These are phyloP conservation scores for Lathyrus tuberosus DNA, from an alignment of 306 rosid genomes.

Conservation along the genomic window DNA sequence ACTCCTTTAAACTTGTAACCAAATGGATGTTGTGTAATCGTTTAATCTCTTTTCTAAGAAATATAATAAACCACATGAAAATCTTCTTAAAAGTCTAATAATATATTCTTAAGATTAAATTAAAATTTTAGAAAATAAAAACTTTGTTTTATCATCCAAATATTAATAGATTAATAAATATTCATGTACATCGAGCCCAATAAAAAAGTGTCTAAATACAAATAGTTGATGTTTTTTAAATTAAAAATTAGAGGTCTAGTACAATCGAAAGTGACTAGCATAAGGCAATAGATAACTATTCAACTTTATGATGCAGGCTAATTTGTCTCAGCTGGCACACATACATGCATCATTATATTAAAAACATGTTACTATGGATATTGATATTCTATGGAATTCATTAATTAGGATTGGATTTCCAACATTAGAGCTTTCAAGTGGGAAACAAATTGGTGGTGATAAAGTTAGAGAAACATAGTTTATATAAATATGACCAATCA, in stretches of 20 bases:
- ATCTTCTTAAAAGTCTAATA: no score
- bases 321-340: slow-evolving; percentile 35
- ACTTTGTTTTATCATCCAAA: no score
- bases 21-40: no score
- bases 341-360: slow-evolving; percentile 33
- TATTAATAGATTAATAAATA: background rate
- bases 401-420: slow-evolving; percentile 31
- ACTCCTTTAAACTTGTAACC: no score
- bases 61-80: no score
- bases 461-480: background rate
- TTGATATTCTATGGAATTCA: slow-evolving; percentile 21
- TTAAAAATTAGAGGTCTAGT: background rate
- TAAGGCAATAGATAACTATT: background rate
- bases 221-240: background rate
- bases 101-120: no score
- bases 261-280: background rate
- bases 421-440: slow-evolving; percentile 47
- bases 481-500: background rate
- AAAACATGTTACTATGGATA: slow-evolving; percentile 24
- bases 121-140: no score
- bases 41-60: no score
- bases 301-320: slow-evolving; percentile 7
- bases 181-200: slow-evolving; percentile 55
- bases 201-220: slow-evolving; percentile 39
- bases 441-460: slow-evolving; percentile 26